These are phyloP conservation scores for Atkinsonella texensis DNA, from an alignment of 2,329 filamentous ascomycete species.

Conservation along the genomic window DNA sequence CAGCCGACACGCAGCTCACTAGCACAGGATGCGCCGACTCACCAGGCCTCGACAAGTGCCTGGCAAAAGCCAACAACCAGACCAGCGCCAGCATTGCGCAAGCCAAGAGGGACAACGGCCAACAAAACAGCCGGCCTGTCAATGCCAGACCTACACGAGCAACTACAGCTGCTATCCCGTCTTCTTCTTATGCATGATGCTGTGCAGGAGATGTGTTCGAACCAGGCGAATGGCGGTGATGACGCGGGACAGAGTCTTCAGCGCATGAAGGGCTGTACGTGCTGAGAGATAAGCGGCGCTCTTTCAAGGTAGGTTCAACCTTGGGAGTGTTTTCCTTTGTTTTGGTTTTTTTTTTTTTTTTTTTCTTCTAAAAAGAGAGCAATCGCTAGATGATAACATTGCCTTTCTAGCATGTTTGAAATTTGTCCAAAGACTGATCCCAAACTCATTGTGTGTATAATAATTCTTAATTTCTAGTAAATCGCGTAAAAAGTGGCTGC, in stretches of 20 bases:
- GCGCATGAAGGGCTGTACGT: constrained; percentile 18
- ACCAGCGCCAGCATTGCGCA: not conserved
- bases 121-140: constrained; percentile 11
- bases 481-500: too few species aligned
- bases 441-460: too few species aligned
- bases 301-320: constrained; percentile 19
- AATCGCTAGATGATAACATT: not conserved
- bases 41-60: too few species aligned
- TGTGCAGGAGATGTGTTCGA: constrained; percentile 9
- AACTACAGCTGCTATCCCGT: constrained; percentile 24
- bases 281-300: constrained; percentile 22
- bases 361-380: not conserved
- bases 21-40: too few species aligned
- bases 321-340: not conserved
- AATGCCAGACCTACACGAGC: constrained; percentile 13
- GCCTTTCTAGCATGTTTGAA: constrained; percentile 13
- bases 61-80: not conserved
- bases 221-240: constrained; percentile 12
- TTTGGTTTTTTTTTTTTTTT: not conserved
- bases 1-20: too few species aligned
- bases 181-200: constrained; percentile 17
- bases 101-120: constrained; percentile 5
- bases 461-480: too few species aligned
- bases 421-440: constrained; percentile 22
- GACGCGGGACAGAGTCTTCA: constrained; percentile 9